A percentile compares a stretch with the other conserved stretches of the same genome.
Evolutionary conservation across 805 yeast species (phyloP).

Genomic region (Suhomyces pyralidae): DNA sequence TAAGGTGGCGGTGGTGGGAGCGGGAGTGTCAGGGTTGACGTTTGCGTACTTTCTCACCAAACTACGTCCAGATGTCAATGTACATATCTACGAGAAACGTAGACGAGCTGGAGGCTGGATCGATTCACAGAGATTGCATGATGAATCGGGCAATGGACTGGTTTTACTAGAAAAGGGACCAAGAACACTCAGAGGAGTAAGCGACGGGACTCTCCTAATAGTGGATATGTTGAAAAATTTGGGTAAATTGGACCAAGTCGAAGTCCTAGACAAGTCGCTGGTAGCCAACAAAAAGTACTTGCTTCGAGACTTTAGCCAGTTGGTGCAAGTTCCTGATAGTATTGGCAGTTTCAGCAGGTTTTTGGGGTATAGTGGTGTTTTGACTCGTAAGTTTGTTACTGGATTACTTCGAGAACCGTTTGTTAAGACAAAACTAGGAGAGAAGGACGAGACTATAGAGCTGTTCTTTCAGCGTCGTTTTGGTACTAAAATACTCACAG

Average conservation of each 20-base stretch:
- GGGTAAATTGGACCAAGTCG: conserved; percentile 47
- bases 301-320: conserved; percentile 41
- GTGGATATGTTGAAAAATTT: conserved; percentile 56
- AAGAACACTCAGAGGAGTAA: conserved; percentile 79
- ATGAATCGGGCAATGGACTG: conserved; percentile 15
- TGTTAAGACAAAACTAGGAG: conserved; percentile 17
- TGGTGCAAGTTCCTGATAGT: conserved; percentile 56
- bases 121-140: conserved; percentile 41
- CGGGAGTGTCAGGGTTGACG: conserved; percentile 84
- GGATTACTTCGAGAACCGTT: conserved; percentile 55
- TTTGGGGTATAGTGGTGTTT: conserved; percentile 40
- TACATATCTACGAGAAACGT: conserved; percentile 60
- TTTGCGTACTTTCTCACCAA: conserved; percentile 65
- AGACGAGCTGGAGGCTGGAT: conserved; percentile 78
- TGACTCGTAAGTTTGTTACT: conserved; percentile 37
- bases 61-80: conserved; percentile 71
- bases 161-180: conserved; percentile 81
- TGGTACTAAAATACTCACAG: conserved; percentile 48
- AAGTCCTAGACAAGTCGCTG: conserved; percentile 55
- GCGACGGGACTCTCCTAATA: conserved; percentile 71
- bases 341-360: conserved; percentile 25
- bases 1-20: conserved; percentile 73
- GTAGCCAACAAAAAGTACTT: conserved; percentile 73
- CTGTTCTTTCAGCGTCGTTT: conserved; percentile 67
- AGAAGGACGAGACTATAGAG: conserved; percentile 57